phyloP scores from a whole-genome alignment of 495 filamentous ascomycete genomes.

The Sporormia fimetaria region DNA sequence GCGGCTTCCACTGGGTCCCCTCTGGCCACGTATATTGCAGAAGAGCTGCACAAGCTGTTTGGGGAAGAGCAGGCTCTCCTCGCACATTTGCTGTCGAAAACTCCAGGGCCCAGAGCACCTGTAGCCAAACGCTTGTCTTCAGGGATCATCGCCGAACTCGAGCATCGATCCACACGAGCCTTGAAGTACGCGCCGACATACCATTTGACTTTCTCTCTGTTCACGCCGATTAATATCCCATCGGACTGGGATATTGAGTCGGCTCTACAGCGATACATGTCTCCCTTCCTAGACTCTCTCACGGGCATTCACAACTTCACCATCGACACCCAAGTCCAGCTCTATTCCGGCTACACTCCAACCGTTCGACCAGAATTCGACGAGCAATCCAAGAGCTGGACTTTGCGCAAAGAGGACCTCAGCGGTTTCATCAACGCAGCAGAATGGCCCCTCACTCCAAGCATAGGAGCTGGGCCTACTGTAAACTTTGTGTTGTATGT shows the following conservation, averaged over 20 bases:
- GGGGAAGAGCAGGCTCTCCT: conserved; percentile 84
- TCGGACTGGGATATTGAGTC: conserved; percentile 86
- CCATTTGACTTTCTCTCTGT: conserved; percentile 90
- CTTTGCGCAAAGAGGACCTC: conserved; percentile 74
- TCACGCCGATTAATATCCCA: conserved; percentile 63
- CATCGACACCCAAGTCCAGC: conserved; percentile 89
- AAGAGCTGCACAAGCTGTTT: conserved; percentile 67
- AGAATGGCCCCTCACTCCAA: conserved; percentile 92
- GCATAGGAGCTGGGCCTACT: conserved; percentile 83
- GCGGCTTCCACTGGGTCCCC: conserved; percentile 57
- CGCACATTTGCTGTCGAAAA: conserved; percentile 61
- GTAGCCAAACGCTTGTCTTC: conserved; percentile 34
- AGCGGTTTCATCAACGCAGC: conserved; percentile 94
- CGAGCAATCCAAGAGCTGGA: conserved; percentile 43
- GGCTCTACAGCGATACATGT: conserved; percentile 69
- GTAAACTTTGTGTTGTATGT: conserved; percentile 93
- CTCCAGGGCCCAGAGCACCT: conserved; percentile 13
- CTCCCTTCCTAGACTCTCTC: conserved; percentile 67
- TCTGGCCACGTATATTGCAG: conserved; percentile 70
- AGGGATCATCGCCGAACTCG: conserved; percentile 42
- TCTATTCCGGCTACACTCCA: conserved; percentile 70
- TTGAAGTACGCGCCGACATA: conserved; percentile 91
- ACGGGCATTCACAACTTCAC: conserved; percentile 87
- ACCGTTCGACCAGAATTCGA: conserved; percentile 57
- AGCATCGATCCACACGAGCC: conserved; percentile 58